Conservation (phyloP, 768 basidiomycete species). For the Galerina marginata region DNA sequence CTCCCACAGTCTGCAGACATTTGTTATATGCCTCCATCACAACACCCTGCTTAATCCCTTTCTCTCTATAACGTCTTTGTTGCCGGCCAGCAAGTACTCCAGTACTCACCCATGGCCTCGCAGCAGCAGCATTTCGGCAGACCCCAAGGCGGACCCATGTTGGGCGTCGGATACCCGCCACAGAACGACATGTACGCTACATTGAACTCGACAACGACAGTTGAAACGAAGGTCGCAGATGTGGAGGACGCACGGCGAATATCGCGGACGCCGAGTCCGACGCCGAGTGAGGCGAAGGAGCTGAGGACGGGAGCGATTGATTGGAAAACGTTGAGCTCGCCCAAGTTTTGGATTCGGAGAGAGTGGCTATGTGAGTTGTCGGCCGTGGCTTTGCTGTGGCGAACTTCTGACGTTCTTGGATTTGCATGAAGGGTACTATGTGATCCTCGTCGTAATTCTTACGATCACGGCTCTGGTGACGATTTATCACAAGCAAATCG, state of each 20-base stretch:
- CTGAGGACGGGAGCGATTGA: slow-evolving; percentile 50
- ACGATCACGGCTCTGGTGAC: slow-evolving; percentile 58
- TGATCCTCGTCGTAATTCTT: slow-evolving; percentile 51
- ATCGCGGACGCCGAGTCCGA: slow-evolving; percentile 63
- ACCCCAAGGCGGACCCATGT: neutral
- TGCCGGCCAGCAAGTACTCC: slow-evolving; percentile 9
- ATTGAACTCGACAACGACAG: slow-evolving; percentile 13
- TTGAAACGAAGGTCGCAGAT: slow-evolving; percentile 19
- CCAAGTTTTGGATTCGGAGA: slow-evolving; percentile 58
- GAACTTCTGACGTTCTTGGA: neutral
- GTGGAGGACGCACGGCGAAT: slow-evolving; percentile 12
- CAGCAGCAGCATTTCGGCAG: neutral
- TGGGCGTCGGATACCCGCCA: slow-evolving; percentile 15
- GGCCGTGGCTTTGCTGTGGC: neutral
- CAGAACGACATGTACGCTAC: slow-evolving; percentile 18
- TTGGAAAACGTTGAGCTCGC: slow-evolving; percentile 47
- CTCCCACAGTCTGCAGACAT: slow-evolving; percentile 12
- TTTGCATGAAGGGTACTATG: slow-evolving; percentile 50
- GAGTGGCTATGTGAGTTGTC: slow-evolving; percentile 60
- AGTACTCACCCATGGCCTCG: slow-evolving; percentile 1
- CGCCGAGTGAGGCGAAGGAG: slow-evolving; percentile 60
- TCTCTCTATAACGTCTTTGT: neutral
- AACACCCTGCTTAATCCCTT: slow-evolving; percentile 5
- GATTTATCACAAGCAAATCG: slow-evolving; percentile 74
- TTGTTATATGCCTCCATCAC: slow-evolving; percentile 9